These are phyloP conservation scores for Geopyxis carbonaria DNA, from an alignment of 495 filamentous ascomycete species.

Conservation along the genomic window DNA sequence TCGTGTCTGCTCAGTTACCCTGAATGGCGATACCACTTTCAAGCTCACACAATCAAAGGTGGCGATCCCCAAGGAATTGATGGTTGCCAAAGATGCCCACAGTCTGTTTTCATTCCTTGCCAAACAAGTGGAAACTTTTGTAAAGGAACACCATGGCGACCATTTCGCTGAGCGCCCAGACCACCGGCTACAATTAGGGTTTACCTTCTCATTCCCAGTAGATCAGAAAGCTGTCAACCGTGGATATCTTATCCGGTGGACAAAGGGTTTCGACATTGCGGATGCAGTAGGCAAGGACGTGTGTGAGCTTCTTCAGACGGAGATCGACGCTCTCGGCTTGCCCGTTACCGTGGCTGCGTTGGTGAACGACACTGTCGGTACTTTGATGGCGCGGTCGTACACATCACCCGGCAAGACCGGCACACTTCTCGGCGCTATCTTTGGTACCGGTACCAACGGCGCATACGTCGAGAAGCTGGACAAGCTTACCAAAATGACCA, in stretches of 20 bases:
- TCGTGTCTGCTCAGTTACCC: slow-evolving; percentile 81
- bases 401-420: slow-evolving; percentile 75
- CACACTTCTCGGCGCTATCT: slow-evolving; percentile 80
- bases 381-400: slow-evolving; percentile 93
- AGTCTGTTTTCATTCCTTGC: slow-evolving; percentile 89
- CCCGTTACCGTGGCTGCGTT: slow-evolving; percentile 86
- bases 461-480: slow-evolving; percentile 69
- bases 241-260: slow-evolving; percentile 86
- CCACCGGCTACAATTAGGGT: slow-evolving; percentile 76
- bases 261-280: slow-evolving; percentile 90
- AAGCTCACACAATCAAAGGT: slow-evolving; percentile 81
- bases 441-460: slow-evolving; percentile 88
- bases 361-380: slow-evolving; percentile 95
- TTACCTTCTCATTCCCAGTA: slow-evolving; percentile 96
- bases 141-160: slow-evolving; percentile 71
- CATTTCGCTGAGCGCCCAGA: slow-evolving; percentile 65
- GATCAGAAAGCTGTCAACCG: slow-evolving; percentile 86
- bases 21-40: slow-evolving; percentile 87
- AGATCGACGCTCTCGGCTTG: slow-evolving; percentile 71
- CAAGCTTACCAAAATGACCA: slow-evolving; percentile 48
- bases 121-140: slow-evolving; percentile 74
- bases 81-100: slow-evolving; percentile 73
- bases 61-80: slow-evolving; percentile 71
- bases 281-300: slow-evolving; percentile 91
- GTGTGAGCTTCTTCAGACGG: slow-evolving; percentile 71